Evolutionary conservation across 2,329 filamentous ascomycete species (phyloP).

Genomic region (Biscogniauxia mediterranea): DNA sequence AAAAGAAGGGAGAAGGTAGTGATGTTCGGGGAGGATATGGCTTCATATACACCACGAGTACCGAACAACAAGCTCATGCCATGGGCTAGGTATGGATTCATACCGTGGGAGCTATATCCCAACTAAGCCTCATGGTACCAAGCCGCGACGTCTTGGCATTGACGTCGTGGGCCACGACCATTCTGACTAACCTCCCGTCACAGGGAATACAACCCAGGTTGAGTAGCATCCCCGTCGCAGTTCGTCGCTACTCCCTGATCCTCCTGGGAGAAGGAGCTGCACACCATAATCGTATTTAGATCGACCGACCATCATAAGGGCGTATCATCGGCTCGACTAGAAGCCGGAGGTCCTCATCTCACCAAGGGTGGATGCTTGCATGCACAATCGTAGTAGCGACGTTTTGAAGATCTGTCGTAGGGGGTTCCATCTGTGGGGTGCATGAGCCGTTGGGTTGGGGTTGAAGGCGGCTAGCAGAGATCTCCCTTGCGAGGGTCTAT

Average conservation of each 20-base stretch:
- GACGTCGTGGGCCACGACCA: conserved; percentile 15
- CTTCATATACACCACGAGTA: conserved; percentile 26
- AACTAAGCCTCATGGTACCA: conserved; percentile 5
- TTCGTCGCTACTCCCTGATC: not conserved
- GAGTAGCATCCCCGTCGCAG: not conserved
- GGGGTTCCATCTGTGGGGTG: not conserved
- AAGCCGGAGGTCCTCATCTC: conserved; percentile 15
- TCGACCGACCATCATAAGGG: not conserved
- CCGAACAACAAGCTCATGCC: conserved; percentile 3
- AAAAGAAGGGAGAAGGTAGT: conserved; percentile 6
- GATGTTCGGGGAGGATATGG: conserved; percentile 8
- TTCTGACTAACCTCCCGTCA: conserved; percentile 26
- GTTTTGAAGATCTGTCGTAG: not conserved
- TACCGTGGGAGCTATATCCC: not conserved
- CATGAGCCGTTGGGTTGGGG: not conserved
- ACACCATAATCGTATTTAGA: not conserved
- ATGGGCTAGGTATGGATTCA: not conserved
- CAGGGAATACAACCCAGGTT: conserved; percentile 7
- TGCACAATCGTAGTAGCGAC: conserved; percentile 5
- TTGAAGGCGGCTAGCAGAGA: not conserved
- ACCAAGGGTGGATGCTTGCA: conserved; percentile 8
- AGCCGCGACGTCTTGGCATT: conserved; percentile 9
- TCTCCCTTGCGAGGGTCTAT: too few species aligned
- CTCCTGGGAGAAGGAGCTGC: not conserved
- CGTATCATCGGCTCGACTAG: conserved; percentile 9